These are phyloP conservation scores for Batrachochytrium dendrobatidis DNA, from an alignment of 371 early-diverging fungal species.

Conservation along the genomic window DNA sequence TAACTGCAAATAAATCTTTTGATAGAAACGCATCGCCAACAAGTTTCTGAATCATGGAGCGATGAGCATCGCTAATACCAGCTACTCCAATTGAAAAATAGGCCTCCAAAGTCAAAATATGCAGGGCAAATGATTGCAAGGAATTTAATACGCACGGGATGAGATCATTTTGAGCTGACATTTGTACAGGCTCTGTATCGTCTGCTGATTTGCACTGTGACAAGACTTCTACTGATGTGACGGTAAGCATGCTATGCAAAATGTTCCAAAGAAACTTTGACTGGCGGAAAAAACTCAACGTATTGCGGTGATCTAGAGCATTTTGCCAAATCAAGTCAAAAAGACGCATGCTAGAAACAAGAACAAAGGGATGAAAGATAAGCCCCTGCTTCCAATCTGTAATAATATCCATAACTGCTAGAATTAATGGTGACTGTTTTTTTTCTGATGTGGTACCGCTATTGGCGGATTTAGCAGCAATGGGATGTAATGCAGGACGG, in stretches of 20 bases:
- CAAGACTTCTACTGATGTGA: no score
- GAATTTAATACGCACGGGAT: neutral
- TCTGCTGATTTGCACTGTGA: no score
- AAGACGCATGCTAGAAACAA: slow-evolving; percentile 22
- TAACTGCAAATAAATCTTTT: neutral
- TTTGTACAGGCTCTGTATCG: no score
- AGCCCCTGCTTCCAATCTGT: neutral
- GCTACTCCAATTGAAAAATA: slow-evolving; percentile 9
- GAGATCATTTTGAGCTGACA: neutral
- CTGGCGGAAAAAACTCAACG: slow-evolving; percentile 14
- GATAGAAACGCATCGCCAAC: slow-evolving; percentile 7
- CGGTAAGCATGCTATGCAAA: slow-evolving; percentile 15
- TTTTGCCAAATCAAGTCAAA: slow-evolving; percentile 26
- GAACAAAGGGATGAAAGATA: neutral
- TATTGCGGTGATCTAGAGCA: slow-evolving; percentile 20
- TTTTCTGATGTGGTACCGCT: neutral
- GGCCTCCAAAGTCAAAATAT: slow-evolving; percentile 27
- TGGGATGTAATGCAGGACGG: no score
- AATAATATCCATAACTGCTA: neutral
- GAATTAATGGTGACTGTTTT: slow-evolving; percentile 2
- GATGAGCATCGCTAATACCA: neutral
- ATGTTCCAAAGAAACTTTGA: slow-evolving; percentile 20
- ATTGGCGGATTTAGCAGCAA: neutral
- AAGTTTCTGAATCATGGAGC: neutral
- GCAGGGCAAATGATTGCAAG: slow-evolving; percentile 13